These are phyloP conservation scores for Penicillium cinerascens DNA, from an alignment of 495 filamentous ascomycete species.

Conservation along the genomic window DNA sequence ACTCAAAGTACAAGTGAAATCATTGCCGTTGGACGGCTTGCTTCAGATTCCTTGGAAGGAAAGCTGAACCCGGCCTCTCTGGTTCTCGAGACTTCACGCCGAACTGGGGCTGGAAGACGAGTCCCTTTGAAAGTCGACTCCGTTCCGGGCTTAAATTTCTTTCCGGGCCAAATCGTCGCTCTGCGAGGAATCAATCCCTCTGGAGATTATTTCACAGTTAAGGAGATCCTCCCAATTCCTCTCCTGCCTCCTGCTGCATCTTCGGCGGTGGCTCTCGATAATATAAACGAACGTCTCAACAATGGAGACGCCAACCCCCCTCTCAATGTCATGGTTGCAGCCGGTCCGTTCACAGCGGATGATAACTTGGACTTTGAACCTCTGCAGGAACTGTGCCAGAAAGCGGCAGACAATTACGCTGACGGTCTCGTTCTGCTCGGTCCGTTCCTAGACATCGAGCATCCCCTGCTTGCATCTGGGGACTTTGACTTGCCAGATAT, in stretches of 20 bases:
- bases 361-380: slow-evolving; percentile 88
- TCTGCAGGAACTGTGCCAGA: slow-evolving; percentile 71
- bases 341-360: slow-evolving; percentile 88
- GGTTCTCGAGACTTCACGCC: slow-evolving; percentile 80
- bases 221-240: slow-evolving; percentile 70
- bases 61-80: slow-evolving; percentile 79
- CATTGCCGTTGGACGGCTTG: slow-evolving; percentile 85
- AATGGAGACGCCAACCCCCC: slow-evolving; percentile 55
- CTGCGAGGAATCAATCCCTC: slow-evolving; percentile 81
- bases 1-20: slow-evolving; percentile 81
- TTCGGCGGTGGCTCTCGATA: slow-evolving; percentile 53
- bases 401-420: slow-evolving; percentile 67
- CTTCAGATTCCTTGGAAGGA: slow-evolving; percentile 77
- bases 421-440: slow-evolving; percentile 81
- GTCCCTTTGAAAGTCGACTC: slow-evolving; percentile 74
- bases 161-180: slow-evolving; percentile 92
- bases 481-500: slow-evolving; percentile 86
- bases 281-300: slow-evolving; percentile 62
- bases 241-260: slow-evolving; percentile 67
- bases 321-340: slow-evolving; percentile 69
- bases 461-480: slow-evolving; percentile 82
- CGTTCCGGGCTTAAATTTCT: slow-evolving; percentile 73
- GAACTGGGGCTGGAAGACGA: slow-evolving; percentile 76
- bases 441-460: slow-evolving; percentile 86
- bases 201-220: slow-evolving; percentile 77